Evolutionary conservation across 148 eudicot species (phyloP), one percentile per base, ranked within the genome.

Genomic region (Camellia lanceoleosa): DNA sequence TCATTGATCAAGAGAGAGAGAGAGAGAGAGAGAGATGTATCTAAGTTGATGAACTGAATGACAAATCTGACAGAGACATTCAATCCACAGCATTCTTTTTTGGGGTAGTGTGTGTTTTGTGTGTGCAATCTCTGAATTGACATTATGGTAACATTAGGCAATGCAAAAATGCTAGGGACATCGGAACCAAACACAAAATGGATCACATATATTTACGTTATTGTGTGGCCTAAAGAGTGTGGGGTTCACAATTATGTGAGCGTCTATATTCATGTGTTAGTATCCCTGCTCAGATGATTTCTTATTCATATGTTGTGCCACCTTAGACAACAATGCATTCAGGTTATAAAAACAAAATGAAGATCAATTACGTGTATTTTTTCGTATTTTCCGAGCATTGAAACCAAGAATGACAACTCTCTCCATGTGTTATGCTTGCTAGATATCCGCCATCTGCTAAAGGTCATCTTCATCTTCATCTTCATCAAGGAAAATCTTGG

Each of bases 401-500:
- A 58, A 58, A 9, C 16, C 15, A 58, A 58, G 61, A 58, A 58
- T 6, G 16, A 58, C 61, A 10, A 10, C 12, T 3, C 5, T 4
- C 5, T 16, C 19, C 5, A 61, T 61, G 8, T 58, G 10, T 55
- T 68, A 18, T 18, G n/a, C 60, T 67, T 51, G 65, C 58, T 46
- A 30, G 44, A 15, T 61, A 61, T 46, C 70, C 13, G 52, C 71
- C 3, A 42, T 3, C 14, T 71, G 75, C 74, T 75, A 76, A 3
- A 81, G 52, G 68, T 43, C 77, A 30, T 30, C 38, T 30, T 15
- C 3, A 61, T n/a, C 64, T 61, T 20, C 20, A 61, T 61, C 64
- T 61, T 61, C 20, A 61, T 61, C 64, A 16, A 61, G 64, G 64
- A 61, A 61, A 14, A 86, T 78, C 75, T 85, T 93, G 10, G 98